phyloP scores from a whole-genome alignment of 345 rosid species.

The Syzygium oleosum region DNA sequence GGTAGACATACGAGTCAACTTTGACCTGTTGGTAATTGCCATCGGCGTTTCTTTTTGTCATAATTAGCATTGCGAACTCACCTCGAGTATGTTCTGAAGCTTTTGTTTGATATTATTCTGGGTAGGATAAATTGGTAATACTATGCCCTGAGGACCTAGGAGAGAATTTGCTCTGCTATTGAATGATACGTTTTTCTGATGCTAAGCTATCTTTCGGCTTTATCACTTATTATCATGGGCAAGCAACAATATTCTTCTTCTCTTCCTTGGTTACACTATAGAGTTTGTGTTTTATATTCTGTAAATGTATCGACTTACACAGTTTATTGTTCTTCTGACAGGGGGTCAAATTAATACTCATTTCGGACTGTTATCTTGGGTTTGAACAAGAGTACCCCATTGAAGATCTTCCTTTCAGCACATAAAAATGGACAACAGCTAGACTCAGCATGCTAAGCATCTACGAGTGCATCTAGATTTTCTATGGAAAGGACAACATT shows the following conservation, averaged over 20 bases:
- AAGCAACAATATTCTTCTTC: background rate
- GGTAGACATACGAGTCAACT: background rate
- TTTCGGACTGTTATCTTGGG: conserved; percentile 94
- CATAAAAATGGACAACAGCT: background rate
- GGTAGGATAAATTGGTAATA: background rate
- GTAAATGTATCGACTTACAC: background rate
- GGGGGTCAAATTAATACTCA: conserved; percentile 64
- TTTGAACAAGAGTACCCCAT: conserved; percentile 73
- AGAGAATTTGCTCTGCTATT: background rate
- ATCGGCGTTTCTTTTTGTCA: background rate
- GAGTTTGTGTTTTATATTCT: background rate
- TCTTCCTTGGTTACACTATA: background rate
- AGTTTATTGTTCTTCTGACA: conserved; percentile 12
- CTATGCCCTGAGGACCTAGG: background rate
- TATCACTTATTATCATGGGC: background rate
- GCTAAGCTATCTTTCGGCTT: background rate
- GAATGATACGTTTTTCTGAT: background rate
- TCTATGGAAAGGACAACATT: background rate
- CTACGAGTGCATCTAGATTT: background rate
- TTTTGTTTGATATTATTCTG: background rate
- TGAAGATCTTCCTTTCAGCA: conserved; percentile 21
- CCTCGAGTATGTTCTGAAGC: background rate
- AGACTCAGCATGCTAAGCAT: background rate
- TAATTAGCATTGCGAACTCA: background rate
- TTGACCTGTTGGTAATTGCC: background rate